Evolutionary conservation across 768 basidiomycete genomes (phyloP), one percentile per base, ranked within the genome.

Genomic region (Russula griseocarnosa): DNA sequence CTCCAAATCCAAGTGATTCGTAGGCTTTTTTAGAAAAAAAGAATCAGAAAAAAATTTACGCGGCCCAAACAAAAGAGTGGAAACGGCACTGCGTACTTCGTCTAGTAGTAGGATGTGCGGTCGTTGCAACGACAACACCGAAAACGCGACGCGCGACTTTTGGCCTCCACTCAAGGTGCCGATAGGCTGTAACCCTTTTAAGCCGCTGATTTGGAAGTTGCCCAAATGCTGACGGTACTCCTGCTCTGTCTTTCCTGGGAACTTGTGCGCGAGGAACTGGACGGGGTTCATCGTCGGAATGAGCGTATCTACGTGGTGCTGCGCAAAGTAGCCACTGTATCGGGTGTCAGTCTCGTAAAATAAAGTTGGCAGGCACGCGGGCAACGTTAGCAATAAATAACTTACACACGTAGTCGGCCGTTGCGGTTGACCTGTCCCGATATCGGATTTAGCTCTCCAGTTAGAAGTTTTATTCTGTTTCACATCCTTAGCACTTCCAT

Each of bases 1-100:
- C 86, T 93, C 92, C 65, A 95, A 93, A 88, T 96, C 94, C 72
- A 95, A 79, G 76, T 96, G 95, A 80, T 96, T 96, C 70, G 93
- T 94, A 61, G 94, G 94, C 88, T 55, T 89, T 68, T 28, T 54
- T 22, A 52, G 46, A 47, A 20, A n/a, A 36, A 38, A 18, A 44
- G n/a, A 36, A 38, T 59, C 40, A n/a, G 44, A 22, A 55, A 49
- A n/a, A n/a, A 8, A 14, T 42, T 47, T 3, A 32, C 42, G 40
- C 40, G 24, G 38, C 66, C 65, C 13, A 26, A 46, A 5, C 6
- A n/a, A n/a, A 32, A 20, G 14, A 3, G 24, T 6, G 3, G 18
- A 2, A 30, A 3, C 38, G 2, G 52, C 18, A n/a, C 6, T 9
- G 73, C 80, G 70, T 63, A 88, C 92, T 82, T 99, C 97, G 74